Percentiles rank a stretch among this genome's conserved stretches.
These are phyloP conservation scores for Fallopia convolvulus DNA, from an alignment of 148 eudicot species.

Conservation along the genomic window DNA sequence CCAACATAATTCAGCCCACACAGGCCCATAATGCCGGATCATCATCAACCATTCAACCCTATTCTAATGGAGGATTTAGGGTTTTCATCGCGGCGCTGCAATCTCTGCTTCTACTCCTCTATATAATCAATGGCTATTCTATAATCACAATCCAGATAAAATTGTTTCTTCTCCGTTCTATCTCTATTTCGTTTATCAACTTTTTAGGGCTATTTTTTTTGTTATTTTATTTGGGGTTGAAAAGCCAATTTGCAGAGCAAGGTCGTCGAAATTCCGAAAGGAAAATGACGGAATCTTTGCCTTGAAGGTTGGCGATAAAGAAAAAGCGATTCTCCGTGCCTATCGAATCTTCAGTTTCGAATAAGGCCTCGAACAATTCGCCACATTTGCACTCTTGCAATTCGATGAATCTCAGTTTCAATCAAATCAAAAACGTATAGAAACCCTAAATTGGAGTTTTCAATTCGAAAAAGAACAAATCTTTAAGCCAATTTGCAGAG, in stretches of 20 bases:
- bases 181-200: not conserved
- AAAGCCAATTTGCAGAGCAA: slow-evolving; percentile 13
- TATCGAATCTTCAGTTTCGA: slow-evolving; percentile 1
- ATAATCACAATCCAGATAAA: not conserved
- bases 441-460: no score
- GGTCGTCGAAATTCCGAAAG: not conserved
- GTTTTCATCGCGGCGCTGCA: not conserved
- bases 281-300: slow-evolving; percentile 5
- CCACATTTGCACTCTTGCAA: not conserved
- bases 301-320: slow-evolving; percentile 8
- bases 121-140: not conserved
- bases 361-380: slow-evolving; percentile 7
- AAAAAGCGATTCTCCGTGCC: slow-evolving; percentile 12
- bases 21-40: not conserved
- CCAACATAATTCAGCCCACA: not conserved
- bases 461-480: no score
- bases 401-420: no score
- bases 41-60: no score
- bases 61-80: not conserved
- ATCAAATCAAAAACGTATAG: no score
- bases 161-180: not conserved
- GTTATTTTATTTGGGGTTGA: not conserved
- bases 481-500: slow-evolving; percentile 4
- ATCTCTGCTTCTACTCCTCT: not conserved
- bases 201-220: not conserved